Evolutionary conservation across 805 yeast species (phyloP).

Genomic region (Myxozyma monticola): DNA sequence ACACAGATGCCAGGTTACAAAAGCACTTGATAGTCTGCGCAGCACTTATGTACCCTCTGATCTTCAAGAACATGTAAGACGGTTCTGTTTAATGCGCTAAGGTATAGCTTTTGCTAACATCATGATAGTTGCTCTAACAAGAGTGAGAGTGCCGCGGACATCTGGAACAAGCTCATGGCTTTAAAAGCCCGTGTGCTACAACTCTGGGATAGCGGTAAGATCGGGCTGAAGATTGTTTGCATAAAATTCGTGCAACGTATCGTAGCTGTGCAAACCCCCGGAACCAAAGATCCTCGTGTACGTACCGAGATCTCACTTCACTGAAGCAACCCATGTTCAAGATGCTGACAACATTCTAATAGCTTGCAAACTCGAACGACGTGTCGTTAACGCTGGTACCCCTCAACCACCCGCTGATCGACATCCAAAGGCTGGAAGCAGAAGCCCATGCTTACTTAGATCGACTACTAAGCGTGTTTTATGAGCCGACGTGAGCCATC

Average conservation of each 20-base stretch:
- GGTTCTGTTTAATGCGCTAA: neutral
- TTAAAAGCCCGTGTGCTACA: constrained; percentile 61
- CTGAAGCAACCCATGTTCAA: neutral
- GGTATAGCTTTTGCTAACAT: neutral
- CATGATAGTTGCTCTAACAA: constrained; percentile 40
- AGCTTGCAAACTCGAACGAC: constrained; percentile 35
- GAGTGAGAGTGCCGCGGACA: constrained; percentile 38
- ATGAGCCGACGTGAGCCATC: constrained; percentile 47
- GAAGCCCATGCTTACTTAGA: constrained; percentile 75
- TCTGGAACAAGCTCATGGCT: constrained; percentile 58
- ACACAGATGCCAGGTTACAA: constrained; percentile 32
- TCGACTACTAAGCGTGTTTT: constrained; percentile 55
- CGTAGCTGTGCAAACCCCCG: constrained; percentile 54
- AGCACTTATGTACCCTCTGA: constrained; percentile 48
- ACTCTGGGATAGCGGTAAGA: constrained; percentile 51
- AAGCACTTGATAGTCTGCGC: constrained; percentile 46
- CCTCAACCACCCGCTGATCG: constrained; percentile 65
- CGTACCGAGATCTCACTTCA: constrained; percentile 1
- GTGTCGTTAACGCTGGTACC: constrained; percentile 54
- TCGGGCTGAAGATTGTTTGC: constrained; percentile 65
- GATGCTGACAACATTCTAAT: neutral
- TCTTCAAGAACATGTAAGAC: constrained; percentile 45
- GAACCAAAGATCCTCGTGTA: constrained; percentile 40
- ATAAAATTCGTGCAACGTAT: constrained; percentile 68
- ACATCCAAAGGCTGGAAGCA: constrained; percentile 55